Evolutionary conservation across 495 filamentous ascomycete species (phyloP), one percentile per base, ranked within the genome.

Genomic region (Penicillium crystallinum): DNA sequence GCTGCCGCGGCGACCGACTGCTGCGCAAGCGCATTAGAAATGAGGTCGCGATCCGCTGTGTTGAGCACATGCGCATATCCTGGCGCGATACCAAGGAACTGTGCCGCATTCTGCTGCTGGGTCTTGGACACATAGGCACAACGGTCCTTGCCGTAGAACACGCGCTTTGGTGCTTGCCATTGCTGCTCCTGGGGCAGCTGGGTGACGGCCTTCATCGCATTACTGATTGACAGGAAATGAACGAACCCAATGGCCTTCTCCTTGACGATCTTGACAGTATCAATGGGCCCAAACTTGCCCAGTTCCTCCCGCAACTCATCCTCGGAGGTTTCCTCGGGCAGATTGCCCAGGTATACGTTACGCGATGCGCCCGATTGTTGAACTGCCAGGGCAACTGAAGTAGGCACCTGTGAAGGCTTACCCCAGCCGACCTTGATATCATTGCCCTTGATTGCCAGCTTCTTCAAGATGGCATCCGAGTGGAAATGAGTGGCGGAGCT

Each of bases 401-500:
- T 97, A 3, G 93, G 93, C 4, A 98, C 95, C 74, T 95, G 95
- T 9, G 95, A 97, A 11, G 93, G 92, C 69, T 98, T 98, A 23
- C 93, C 93, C 93, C 93, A 98, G 56, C 93, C 93, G 58, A 98
- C 88, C 80, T 98, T 98, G 78, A 98, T 96, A 70, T 98, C 93
- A 69, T 97, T 93, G 18, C 95, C 95, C 66, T 91, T 88, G 73
- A 98, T 93, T 53, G 92, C 88, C 60, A 98, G 81, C 74, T 97
- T 97, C 79, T 98, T 98, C 79, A 98, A 81, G 64, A 98, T 97
- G 51, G 93, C 93, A 78, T 98, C 93, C 23, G 93, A 98, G 76
- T 98, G 93, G 74, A 98, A 98, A 69, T 98, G 93, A 19, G 91
- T 96, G 40, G 93, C 93, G 23, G 95, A 96, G 74, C 89, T 92